Base-by-base conservation (phyloP, 164 flowering plant genomes). In the Pachysandra terminalis region DNA sequence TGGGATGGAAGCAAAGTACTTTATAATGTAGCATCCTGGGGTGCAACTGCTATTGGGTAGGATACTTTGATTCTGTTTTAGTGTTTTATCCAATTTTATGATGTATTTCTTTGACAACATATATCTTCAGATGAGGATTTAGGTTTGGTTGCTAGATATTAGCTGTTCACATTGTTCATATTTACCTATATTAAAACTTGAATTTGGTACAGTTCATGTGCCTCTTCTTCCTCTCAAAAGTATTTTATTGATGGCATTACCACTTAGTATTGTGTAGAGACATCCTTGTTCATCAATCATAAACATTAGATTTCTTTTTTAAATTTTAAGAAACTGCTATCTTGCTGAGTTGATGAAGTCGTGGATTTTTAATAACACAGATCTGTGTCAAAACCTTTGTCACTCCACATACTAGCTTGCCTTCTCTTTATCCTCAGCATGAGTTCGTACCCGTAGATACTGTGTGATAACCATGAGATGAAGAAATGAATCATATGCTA, bases 1-100 rank as follows among this genome's bases (percentile, higher is more conserved):
- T 91, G 96, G 95, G 95, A 91, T 61, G 97, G 97, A 73, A 86
- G 93, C 81, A 88, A 86, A 76, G 96, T 90, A 57, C 78, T 94
- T 32, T 91, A 94, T 67, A 90, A 94, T 76, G 92, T 91, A 24
- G 98, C 96, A 68, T 94, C 98, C 19, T 94, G 98, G 98, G 91
- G 96, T 10, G 95, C 96, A 68, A 94, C 98, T 68, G 96, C 95
- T 19, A 80, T 94, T 58, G 98, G 97, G 98, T 94, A 84, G 60
- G 86, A 68, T 62, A n/a, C 19, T n/a, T 26, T 48, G 37, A 6
- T 66, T 56, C 40, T 59, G 7, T n/a, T n/a, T n/a, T n/a, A n/a
- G n/a, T n/a, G n/a, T n/a, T n/a, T 45, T 41, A 0, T 40, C 27
- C 59, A 9, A 56, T 62, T 48, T 56, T 19, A 61, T 54, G 21